Base-by-base conservation (phyloP, 2,329 filamentous ascomycete genomes). In the Seiridium cupressi region DNA sequence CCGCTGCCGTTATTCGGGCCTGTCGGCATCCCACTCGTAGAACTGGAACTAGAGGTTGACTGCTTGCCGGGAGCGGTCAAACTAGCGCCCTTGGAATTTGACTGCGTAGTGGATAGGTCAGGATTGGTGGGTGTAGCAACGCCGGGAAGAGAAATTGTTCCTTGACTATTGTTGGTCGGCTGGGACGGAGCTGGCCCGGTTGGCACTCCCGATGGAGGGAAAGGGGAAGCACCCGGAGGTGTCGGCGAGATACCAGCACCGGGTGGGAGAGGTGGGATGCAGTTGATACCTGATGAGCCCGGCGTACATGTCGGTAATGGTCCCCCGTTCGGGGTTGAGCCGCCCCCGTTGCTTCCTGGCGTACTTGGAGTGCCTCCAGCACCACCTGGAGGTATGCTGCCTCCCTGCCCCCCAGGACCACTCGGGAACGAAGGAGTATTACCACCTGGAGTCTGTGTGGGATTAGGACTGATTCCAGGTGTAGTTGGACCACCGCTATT, bases 231-330 rank as follows among this genome's bases (percentile, higher is more conserved):
- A 44, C n/a, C 51, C 9, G 36, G 31, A 11, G 44, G 54, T 38
- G 54, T 35, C 6, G 54, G 32, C 8, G 54, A 44, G 32, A 36
- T 44, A 35, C 54, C 32, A 34, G 18, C 44, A n/a, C 54, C 54
- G 5, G 40, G 40, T 47, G 42, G 42, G 7, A 44, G 49, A 18
- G 55, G 42, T 34, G 40, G 55, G n/a, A 57, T 51, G 44, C 55
- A 58, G 36, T 55, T 55, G 40, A 57, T 46, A 5, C 44, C 55
- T 11, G 55, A n/a, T 47, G 55, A 46, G 42, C 55, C 55, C 34
- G 55, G 55, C 32, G 42, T 48, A 35, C 55, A 57, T 6, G 55
- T 57, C 47, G 55, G 55, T 8, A 44, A n/a, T 26, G 42, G 53
- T 40, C 36, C 34, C 9, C 36, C 53, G 32, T 11, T 48, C 9